Evolutionary conservation across 225 moss, liverwort and hornwort genomes (phyloP), one percentile per base, ranked within the genome.

Genomic region (Takakia lepidozioides): DNA sequence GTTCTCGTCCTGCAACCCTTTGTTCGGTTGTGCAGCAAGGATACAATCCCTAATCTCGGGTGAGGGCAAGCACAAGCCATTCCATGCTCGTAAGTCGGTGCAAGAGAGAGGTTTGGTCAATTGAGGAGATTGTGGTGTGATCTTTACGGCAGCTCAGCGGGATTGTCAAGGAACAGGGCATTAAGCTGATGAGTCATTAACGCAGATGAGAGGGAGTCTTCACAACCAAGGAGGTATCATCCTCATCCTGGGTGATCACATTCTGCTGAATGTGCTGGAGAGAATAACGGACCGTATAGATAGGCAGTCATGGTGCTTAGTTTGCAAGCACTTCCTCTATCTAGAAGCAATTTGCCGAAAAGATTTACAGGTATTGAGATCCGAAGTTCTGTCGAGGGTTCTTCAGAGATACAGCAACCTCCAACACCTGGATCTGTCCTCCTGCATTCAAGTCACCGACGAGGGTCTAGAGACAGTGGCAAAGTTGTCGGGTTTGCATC

Each of bases 231-330:
- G 53, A 26, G 46, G 75, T 19, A 46, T 25, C 27, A 68, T 84
- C 19, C 70, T 46, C 48, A 29, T 59, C 34, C 49, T 92, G 41
- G 81, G 71, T 2, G 86, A 92, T 27, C 78, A 87, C 56, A 69
- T 70, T 30, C 37, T 87, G 54, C 54, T 69, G 8, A 66, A 63
- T 20, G 59, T 92, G 10, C 46, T 92, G 58, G 67, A 73, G n/a
- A 72, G 58, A 57, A 51, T 87, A 23, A 29, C 69, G 0, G 85
- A 84, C 43, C 71, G 75, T 8, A 29, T 60, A 32, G 92, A 92
- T 45, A 73, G 80, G 27, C 84, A 82, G 43, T 70, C 92, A 2
- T 87, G 82, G 87, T 73, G 85, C 48, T 51, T 92, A 60, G 85
- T 80, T 37, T 92, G 92, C 55, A 80, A 52, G 25, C 62, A 68